Evolutionary conservation across 805 yeast genomes (phyloP).

Genomic region (Zygosaccharomyces rouxii): DNA sequence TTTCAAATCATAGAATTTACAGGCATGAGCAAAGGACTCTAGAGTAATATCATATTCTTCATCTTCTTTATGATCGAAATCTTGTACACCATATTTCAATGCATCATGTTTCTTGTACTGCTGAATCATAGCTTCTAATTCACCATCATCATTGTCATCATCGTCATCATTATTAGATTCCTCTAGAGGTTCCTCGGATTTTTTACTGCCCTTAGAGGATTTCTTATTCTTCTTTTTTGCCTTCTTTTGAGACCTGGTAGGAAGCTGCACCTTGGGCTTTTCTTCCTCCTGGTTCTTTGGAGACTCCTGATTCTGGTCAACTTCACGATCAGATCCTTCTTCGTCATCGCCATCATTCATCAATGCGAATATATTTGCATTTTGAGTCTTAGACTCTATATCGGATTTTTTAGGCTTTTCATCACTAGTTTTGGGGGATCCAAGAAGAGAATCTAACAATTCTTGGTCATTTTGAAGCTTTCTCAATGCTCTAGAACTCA

Average conservation of each 20-base stretch:
- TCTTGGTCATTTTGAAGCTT: slow-evolving; percentile 34
- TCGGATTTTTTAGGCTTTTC: slow-evolving; percentile 4
- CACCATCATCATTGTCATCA: slow-evolving; percentile 44
- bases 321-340: slow-evolving; percentile 6
- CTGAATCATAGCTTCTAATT: slow-evolving; percentile 50
- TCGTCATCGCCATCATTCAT: slow-evolving; percentile 22
- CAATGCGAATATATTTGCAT: slow-evolving; percentile 28
- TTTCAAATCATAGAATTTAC: slow-evolving; percentile 34
- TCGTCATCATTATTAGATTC: slow-evolving; percentile 11
- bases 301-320: slow-evolving; percentile 1
- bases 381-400: slow-evolving; percentile 3
- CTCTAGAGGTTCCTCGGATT: slow-evolving; percentile 8
- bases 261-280: slow-evolving; percentile 11
- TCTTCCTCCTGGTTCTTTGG: slow-evolving; percentile 8
- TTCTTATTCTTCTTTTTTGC: slow-evolving; percentile 28
- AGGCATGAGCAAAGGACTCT: slow-evolving; percentile 21
- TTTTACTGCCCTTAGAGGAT: slow-evolving; percentile 22
- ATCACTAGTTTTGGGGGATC: slow-evolving; percentile 5
- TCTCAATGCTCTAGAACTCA: slow-evolving; percentile 38
- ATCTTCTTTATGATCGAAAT: slow-evolving; percentile 29
- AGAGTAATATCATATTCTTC: slow-evolving; percentile 25
- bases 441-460: slow-evolving; percentile 23
- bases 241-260: slow-evolving; percentile 30
- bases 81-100: slow-evolving; percentile 16
- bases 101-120: slow-evolving; percentile 37